Evolutionary conservation across 805 yeast species (phyloP), one percentile per base, ranked within the genome.

Genomic region (Pichia insulana): DNA sequence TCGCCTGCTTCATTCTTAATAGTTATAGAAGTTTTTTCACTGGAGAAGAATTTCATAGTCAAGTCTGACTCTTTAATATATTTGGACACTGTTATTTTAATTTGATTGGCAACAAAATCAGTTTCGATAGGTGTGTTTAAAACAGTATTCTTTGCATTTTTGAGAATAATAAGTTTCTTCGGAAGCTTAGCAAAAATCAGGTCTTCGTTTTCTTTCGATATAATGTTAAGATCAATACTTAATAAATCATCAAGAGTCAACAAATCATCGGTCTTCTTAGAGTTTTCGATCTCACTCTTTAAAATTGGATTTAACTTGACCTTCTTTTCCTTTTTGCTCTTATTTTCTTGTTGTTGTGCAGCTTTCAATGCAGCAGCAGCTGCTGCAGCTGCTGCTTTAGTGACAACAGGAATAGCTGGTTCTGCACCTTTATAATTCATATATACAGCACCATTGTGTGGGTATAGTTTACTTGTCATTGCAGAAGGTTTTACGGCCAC

Each of bases 391-490:
- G 44, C 48, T 4, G 47, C 47, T 16, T 47, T 44, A 9, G 51
- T 46, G 11, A 60, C 63, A 22, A 64, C 63, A 1, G 63, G 62
- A 35, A 64, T 62, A 15, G 45, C 49, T 18, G 67, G 64, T 42
- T 50, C 36, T 26, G 64, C 54, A 30, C 55, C 61, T n/a, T 49
- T 46, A 22, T 44, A 37, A 36, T 59, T 56, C 52, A 86, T 69
- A 55, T 86, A 88, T 16, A 76, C 72, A 3, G 96, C 96, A 35
- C 86, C 83, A 53, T 84, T 80, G 46, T 67, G 54, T 34, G 76
- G 74, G 53, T 86, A 86, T 43, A 88, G 70, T 52, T 65, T 74
- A 63, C 84, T 85, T 56, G 90, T 76, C 96, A 88, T 88, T 48
- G 75, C 68, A 18, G 87, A 83, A 26, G 95, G 88, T 48, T 76